Evolutionary conservation across 139 green algal species (phyloP).

Genomic region (Chlamydomonas applanata): DNA sequence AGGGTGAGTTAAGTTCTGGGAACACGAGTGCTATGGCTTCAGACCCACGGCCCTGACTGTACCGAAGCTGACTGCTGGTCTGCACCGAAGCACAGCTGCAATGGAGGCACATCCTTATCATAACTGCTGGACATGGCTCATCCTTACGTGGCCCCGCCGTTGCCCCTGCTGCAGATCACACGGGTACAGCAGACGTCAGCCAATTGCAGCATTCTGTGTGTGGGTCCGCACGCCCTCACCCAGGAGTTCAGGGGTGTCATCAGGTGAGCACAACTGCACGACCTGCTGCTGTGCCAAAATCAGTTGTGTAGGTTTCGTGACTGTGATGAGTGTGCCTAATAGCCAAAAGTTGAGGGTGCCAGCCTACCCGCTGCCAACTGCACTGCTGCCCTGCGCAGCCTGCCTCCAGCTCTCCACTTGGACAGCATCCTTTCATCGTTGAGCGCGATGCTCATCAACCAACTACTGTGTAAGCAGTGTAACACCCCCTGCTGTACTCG

Average conservation of each 20-base stretch:
- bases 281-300: no score
- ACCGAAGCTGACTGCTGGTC: background rate
- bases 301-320: no score
- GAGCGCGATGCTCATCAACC: background rate
- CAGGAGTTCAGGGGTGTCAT: conserved; percentile 72
- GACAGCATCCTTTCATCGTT: background rate
- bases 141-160: no score
- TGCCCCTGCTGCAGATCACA: conserved; percentile 21
- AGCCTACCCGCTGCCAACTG: no score
- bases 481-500: background rate
- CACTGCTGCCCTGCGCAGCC: background rate
- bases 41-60: background rate
- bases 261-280: conserved; percentile 26
- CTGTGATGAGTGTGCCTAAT: no score
- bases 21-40: no score
- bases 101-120: no score
- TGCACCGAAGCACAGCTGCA: background rate
- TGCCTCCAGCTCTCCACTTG: background rate
- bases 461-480: no score
- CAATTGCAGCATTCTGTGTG: conserved; percentile 57
- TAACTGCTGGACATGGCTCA: no score
- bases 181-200: conserved; percentile 29
- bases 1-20: no score
- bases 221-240: conserved; percentile 54
- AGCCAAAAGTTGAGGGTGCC: no score